Conservation (phyloP, 139 green algal genomes). For the Chlamydomonas sphaeroides region DNA sequence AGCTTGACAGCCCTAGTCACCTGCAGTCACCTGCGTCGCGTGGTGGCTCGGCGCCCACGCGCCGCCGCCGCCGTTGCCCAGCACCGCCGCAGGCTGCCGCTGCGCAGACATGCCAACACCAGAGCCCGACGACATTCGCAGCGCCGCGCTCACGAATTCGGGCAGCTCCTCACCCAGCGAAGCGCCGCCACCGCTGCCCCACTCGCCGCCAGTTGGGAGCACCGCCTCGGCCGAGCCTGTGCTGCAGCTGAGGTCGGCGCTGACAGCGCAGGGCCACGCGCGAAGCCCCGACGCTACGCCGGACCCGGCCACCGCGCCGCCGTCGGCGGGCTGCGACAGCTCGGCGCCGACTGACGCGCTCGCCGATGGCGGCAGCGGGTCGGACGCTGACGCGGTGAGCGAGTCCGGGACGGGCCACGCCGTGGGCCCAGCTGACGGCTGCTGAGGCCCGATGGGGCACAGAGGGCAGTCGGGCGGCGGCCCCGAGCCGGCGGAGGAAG, state of each 20-base stretch:
- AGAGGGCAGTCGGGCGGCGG: no score
- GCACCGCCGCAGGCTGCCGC: no score
- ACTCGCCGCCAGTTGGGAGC: not conserved
- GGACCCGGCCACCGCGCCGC: not conserved
- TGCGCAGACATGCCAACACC: not conserved
- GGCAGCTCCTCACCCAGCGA: not conserved
- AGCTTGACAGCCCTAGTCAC: not conserved
- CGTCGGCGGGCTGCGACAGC: not conserved
- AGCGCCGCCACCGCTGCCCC: constrained; percentile 21
- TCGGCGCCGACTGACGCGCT: not conserved
- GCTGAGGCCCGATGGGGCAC: no score
- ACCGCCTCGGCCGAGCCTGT: not conserved
- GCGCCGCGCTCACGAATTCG: not conserved
- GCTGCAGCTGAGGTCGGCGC: not conserved
- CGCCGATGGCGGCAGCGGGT: no score
- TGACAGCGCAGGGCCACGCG: not conserved
- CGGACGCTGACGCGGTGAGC: no score
- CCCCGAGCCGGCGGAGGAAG: no score
- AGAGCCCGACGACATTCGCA: not conserved
- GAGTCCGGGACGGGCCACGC: no score
- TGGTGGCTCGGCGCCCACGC: no score
- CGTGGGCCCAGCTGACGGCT: no score
- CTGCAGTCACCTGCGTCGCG: not conserved
- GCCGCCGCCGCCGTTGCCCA: not conserved
- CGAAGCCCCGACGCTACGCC: not conserved